phyloP scores from a whole-genome alignment of 2,329 filamentous ascomycete species.

The Scedosporium apiospermum region DNA sequence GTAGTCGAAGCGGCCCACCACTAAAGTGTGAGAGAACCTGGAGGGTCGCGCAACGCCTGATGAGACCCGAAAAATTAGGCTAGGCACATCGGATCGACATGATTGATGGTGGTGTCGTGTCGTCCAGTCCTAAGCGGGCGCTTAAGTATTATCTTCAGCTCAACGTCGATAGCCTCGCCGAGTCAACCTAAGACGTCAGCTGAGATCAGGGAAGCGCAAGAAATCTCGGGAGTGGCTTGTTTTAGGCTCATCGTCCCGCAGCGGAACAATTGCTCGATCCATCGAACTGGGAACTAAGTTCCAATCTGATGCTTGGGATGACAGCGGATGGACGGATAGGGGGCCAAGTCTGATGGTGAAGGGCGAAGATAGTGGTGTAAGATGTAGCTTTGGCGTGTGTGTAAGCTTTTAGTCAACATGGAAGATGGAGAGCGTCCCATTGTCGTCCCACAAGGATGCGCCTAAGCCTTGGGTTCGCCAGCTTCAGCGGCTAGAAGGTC shows the following conservation, averaged over 20 bases:
- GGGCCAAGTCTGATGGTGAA: neutral
- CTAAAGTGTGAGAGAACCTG: too few relatives aligned
- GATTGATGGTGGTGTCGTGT: neutral
- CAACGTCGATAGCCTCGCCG: neutral
- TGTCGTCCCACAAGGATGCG: neutral
- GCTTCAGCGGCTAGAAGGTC: neutral
- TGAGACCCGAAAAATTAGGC: neutral
- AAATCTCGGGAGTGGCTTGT: conserved; percentile 4
- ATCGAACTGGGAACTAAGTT: neutral
- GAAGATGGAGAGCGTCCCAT: too few relatives aligned
- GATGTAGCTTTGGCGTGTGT: conserved; percentile 6
- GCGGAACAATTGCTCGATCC: neutral
- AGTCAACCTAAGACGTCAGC: neutral
- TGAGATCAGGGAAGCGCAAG: conserved; percentile 1
- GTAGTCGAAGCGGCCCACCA: too few relatives aligned
- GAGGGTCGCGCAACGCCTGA: neutral
- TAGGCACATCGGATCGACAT: too few relatives aligned
- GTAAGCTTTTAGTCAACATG: conserved; percentile 5
- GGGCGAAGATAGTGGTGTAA: too few relatives aligned
- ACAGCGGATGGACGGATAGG: neutral
- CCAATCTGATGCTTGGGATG: neutral
- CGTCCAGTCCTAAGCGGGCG: neutral
- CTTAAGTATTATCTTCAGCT: neutral
- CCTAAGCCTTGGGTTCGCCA: neutral
- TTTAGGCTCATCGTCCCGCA: conserved; percentile 4